Evolutionary conservation across 768 basidiomycete genomes (phyloP).

Genomic region (Podaxis rugospora): DNA sequence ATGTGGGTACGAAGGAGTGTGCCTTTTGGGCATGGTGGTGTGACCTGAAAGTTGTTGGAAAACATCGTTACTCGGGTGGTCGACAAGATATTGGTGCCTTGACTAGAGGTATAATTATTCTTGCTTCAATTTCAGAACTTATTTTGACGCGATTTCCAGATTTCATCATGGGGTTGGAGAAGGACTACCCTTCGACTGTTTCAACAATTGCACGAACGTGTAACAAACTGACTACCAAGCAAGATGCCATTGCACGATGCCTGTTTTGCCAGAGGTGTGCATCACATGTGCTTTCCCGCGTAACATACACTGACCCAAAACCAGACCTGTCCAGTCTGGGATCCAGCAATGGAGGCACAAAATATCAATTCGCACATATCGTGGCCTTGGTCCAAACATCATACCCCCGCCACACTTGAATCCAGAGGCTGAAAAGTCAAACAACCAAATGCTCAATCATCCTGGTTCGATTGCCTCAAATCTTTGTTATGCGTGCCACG

Average conservation of each 20-base stretch:
- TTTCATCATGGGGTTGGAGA: slow-evolving; percentile 77
- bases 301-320: not conserved
- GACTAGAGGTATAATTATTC: slow-evolving; percentile 54
- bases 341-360: slow-evolving; percentile 70
- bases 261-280: slow-evolving; percentile 62
- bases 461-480: slow-evolving; percentile 28
- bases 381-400: slow-evolving; percentile 21
- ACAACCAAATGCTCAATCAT: slow-evolving; percentile 15
- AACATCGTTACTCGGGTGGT: slow-evolving; percentile 27
- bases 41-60: slow-evolving; percentile 40
- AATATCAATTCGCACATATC: slow-evolving; percentile 65
- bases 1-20: slow-evolving; percentile 77
- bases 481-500: slow-evolving; percentile 65
- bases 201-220: slow-evolving; percentile 80
- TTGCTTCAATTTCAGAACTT: not conserved
- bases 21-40: slow-evolving; percentile 77
- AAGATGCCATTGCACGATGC: slow-evolving; percentile 44
- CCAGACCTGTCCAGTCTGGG: slow-evolving; percentile 59
- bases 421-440: slow-evolving; percentile 12
- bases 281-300: not conserved
- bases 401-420: slow-evolving; percentile 25
- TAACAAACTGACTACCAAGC: slow-evolving; percentile 70
- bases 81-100: slow-evolving; percentile 59
- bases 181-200: slow-evolving; percentile 83
- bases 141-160: slow-evolving; percentile 33